phyloP scores from a whole-genome alignment of 2,329 filamentous ascomycete genomes.

The Sporothrix variecibatus region DNA sequence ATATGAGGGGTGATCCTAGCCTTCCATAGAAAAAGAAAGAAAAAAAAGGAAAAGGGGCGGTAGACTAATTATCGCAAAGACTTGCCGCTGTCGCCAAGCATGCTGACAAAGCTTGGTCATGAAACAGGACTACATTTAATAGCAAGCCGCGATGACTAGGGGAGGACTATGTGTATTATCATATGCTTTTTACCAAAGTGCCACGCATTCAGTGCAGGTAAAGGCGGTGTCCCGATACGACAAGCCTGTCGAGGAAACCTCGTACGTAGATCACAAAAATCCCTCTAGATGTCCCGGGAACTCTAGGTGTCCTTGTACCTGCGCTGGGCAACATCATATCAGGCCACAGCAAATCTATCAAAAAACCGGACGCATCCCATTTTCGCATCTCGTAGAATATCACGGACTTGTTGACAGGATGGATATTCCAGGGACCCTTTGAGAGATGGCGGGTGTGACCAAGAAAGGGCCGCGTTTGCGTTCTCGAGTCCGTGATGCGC shows the following conservation, averaged over 20 bases:
- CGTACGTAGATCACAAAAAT: not conserved
- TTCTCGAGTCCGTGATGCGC: not conserved
- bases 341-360: not conserved
- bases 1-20: not conserved
- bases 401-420: not conserved
- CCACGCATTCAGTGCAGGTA: not conserved
- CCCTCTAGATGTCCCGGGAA: not conserved
- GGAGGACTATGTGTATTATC: not conserved
- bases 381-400: not conserved
- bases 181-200: too few relatives aligned
- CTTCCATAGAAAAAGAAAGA: too few relatives aligned
- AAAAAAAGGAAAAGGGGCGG: not conserved
- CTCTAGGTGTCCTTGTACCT: not conserved
- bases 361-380: not conserved
- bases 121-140: not conserved
- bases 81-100: not conserved
- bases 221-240: not conserved
- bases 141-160: not conserved
- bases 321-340: not conserved
- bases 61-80: not conserved
- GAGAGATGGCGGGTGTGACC: not conserved
- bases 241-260: not conserved
- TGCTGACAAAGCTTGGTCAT: not conserved
- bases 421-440: not conserved
- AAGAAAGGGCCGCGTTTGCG: not conserved